Percentiles rank a stretch among this genome's conserved stretches.
Conservation (phyloP, 2,329 filamentous ascomycete genomes). For the Fusarium musae region DNA sequence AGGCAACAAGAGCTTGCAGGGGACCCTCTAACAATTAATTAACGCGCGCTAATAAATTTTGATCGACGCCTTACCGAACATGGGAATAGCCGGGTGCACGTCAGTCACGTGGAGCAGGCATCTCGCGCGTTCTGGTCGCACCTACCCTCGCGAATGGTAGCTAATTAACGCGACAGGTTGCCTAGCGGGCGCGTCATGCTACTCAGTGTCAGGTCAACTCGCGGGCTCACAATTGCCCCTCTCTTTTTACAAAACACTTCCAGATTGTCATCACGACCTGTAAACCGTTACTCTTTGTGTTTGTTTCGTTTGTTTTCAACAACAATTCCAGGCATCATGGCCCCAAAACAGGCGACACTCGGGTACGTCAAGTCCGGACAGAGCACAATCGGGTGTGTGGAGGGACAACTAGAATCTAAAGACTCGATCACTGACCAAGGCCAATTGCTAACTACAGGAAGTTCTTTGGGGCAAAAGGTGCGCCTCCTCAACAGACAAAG, state of each 20-base stretch:
- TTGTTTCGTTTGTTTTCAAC: constrained; percentile 6
- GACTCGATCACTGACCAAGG: constrained; percentile 10
- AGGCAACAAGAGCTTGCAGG: constrained; percentile 18
- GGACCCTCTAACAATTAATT: constrained; percentile 16
- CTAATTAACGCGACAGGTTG: constrained; percentile 55
- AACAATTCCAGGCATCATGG: constrained; percentile 50
- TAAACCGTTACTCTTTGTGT: constrained; percentile 5
- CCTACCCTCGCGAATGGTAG: constrained; percentile 32
- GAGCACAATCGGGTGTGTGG: constrained; percentile 75
- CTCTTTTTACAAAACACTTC: constrained; percentile 24
- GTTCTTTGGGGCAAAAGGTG: constrained; percentile 77
- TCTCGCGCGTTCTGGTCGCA: constrained; percentile 39
- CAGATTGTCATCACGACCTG: constrained; percentile 12
- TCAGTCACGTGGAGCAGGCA: constrained; percentile 40
- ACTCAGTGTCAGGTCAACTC: constrained; percentile 35
- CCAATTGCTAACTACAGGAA: constrained; percentile 66
- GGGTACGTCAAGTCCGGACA: constrained; percentile 86
- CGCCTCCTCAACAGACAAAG: constrained; percentile 77
- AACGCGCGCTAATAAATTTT: constrained; percentile 21
- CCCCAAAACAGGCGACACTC: constrained; percentile 81
- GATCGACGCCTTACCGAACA: constrained; percentile 1
- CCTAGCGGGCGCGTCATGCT: constrained; percentile 53
- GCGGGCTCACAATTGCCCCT: constrained; percentile 32
- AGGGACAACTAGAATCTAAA: constrained; percentile 10
- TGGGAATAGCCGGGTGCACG: neutral